Conservation (phyloP, 1,284 basidiomycete genomes). For the Puccinia horiana region DNA sequence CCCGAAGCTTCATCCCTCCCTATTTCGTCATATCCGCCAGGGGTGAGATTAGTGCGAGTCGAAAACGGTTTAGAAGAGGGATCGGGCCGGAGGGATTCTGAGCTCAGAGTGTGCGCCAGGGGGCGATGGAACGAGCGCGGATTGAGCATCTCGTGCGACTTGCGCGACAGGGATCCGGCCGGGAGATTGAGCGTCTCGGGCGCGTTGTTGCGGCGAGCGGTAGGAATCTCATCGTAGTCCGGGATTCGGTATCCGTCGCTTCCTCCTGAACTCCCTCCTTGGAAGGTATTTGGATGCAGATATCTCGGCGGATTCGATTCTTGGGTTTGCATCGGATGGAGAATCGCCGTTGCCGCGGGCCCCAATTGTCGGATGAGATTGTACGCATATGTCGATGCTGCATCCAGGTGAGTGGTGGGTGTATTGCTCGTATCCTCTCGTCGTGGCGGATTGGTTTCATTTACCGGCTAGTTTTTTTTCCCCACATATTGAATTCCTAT, state of each 20-base stretch:
- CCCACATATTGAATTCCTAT: no score
- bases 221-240: slow-evolving; percentile 16
- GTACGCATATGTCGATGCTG: slow-evolving; percentile 20
- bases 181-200: no score
- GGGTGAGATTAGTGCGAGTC: not conserved
- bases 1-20: slow-evolving; percentile 45
- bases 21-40: slow-evolving; percentile 46
- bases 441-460: not conserved
- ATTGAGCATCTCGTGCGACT: slow-evolving; percentile 2
- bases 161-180: not conserved
- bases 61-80: not conserved
- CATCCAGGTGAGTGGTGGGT: not conserved
- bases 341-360: slow-evolving; percentile 37
- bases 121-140: not conserved
- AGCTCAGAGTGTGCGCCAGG: not conserved
- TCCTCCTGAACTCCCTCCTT: not conserved
- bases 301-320: not conserved
- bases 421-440: not conserved
- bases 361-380: slow-evolving; percentile 42
- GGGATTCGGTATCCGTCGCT: slow-evolving; percentile 21
- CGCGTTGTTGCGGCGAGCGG: no score
- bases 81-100: not conserved
- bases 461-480: slow-evolving; percentile 19
- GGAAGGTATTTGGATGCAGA: not conserved
- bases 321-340: slow-evolving; percentile 49